Percentiles rank a stretch among this genome's conserved stretches.
phyloP scores from a whole-genome alignment of 2,329 filamentous ascomycete species.

The Trichoderma guizhouense region DNA sequence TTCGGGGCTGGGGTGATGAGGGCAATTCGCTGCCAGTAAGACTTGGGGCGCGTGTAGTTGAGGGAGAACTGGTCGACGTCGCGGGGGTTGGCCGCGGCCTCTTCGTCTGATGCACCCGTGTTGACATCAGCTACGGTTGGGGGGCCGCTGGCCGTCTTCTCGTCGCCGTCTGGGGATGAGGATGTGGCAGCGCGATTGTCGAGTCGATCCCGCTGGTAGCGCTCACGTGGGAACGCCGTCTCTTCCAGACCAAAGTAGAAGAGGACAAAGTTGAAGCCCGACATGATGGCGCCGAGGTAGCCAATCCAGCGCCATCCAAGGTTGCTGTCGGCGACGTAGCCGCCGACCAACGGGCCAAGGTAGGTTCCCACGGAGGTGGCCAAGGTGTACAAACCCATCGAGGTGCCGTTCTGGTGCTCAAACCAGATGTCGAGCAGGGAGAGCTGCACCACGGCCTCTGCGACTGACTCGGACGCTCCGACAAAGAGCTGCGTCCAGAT shows the following conservation, averaged over 20 bases:
- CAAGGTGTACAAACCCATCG: constrained; percentile 53
- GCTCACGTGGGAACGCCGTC: constrained; percentile 46
- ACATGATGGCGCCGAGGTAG: constrained; percentile 49
- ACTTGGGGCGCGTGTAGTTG: constrained; percentile 37
- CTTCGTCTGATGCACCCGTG: constrained; percentile 15
- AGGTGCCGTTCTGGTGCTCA: constrained; percentile 53
- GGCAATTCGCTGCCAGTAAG: constrained; percentile 53
- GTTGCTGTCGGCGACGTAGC: constrained; percentile 45
- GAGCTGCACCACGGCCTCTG: constrained; percentile 55
- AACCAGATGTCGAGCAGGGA: constrained; percentile 57
- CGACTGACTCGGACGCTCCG: constrained; percentile 54
- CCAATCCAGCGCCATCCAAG: constrained; percentile 56
- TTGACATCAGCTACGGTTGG: constrained; percentile 19
- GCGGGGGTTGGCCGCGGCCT: constrained; percentile 19
- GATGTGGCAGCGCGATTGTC: background rate
- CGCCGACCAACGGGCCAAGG: constrained; percentile 50
- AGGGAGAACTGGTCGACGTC: constrained; percentile 25
- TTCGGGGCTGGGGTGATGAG: constrained; percentile 55
- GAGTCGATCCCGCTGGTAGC: background rate
- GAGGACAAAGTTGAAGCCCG: constrained; percentile 43
- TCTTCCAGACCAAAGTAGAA: constrained; percentile 53
- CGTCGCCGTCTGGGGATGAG: background rate
- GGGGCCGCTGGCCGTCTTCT: background rate
- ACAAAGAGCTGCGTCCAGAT: constrained; percentile 57
- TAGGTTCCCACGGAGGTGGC: constrained; percentile 56